Evolutionary conservation across 192 early-diverging fungal genomes (phyloP).

Genomic region (Coemansia sp.): DNA sequence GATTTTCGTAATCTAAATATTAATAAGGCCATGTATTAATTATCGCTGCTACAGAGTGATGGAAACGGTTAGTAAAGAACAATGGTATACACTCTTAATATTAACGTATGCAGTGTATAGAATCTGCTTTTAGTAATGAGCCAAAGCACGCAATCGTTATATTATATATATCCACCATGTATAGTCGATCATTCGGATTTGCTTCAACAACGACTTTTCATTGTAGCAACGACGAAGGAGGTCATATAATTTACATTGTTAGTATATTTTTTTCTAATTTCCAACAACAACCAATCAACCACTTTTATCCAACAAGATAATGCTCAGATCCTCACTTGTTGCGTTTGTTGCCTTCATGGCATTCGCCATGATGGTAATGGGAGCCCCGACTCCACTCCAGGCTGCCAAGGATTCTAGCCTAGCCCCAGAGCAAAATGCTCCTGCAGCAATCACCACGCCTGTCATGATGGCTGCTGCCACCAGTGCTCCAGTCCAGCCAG

Average conservation of each 20-base stretch:
- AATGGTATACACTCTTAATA: neutral
- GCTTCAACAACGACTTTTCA: neutral
- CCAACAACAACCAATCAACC: neutral
- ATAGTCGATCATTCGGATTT: neutral
- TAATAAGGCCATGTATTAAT: no score
- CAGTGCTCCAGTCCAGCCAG: slow-evolving; percentile 3
- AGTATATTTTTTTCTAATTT: slow-evolving; percentile 8
- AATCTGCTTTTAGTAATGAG: neutral
- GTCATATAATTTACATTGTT: neutral
- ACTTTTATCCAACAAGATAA: slow-evolving; percentile 4
- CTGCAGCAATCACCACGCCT: slow-evolving; percentile 8
- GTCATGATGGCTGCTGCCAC: slow-evolving; percentile 5
- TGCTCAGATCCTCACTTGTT: slow-evolving; percentile 41
- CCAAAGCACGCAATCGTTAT: neutral
- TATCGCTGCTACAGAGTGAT: no score
- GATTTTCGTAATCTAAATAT: no score
- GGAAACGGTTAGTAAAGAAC: neutral
- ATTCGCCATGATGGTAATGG: slow-evolving; percentile 51
- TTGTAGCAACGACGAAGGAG: neutral
- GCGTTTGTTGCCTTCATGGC: slow-evolving; percentile 41
- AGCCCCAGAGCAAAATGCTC: neutral
- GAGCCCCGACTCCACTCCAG: slow-evolving; percentile 19
- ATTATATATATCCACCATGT: neutral
- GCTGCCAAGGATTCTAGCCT: slow-evolving; percentile 10
- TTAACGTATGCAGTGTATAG: neutral